Evolutionary conservation across 257 asterid genomes (phyloP), one percentile per base, ranked within the genome.

Genomic region (Oldenlandia corymbosa): DNA sequence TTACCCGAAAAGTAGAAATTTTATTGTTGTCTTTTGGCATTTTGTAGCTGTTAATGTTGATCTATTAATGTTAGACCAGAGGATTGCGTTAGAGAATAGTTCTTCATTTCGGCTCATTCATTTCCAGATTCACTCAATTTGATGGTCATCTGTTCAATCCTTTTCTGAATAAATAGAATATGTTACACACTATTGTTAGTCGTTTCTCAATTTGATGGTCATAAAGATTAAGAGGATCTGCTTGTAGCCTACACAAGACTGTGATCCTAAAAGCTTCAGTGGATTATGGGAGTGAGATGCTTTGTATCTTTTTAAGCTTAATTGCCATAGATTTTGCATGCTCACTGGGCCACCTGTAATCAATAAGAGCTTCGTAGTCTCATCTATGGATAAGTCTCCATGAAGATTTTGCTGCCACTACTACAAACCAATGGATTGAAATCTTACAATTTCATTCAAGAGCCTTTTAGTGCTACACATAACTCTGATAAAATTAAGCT

Each of bases 361-460:
- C 90, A 50, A 81, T 72, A 69, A 81, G 90, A 65, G 82, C 76
- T 70, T 76, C 78, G 2, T 86, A 83, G 73, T 83, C 86, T 81
- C 84, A 73, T 83, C 88, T 45, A 65, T 41, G 30, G 23, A 75
- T 68, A 75, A 71, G 71, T 84, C 88, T 76, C 88, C 91, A 86
- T 8, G 94, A 88, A 54, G 59, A 85, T 72, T 76, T 85, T 88
- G 45, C 94, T 79, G 32, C 94, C 94, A 62, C 86, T 81, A 72
- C 80, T 76, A 43, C 90, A 85, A 63, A 77, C 75, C 71, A 85
- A 45, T 42, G 94, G 88, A 64, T 85, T 88, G 61, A 85, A 78
- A 17, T 77, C 79, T 72, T 81, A 80, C 48, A 81, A 28, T 37
- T 68, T 81, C 66, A 73, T 52, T 43, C 68, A 69, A 69, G 55